Evolutionary conservation across 2,329 filamentous ascomycete genomes (phyloP).

Genomic region (Beauveria scarabaeidicola): DNA sequence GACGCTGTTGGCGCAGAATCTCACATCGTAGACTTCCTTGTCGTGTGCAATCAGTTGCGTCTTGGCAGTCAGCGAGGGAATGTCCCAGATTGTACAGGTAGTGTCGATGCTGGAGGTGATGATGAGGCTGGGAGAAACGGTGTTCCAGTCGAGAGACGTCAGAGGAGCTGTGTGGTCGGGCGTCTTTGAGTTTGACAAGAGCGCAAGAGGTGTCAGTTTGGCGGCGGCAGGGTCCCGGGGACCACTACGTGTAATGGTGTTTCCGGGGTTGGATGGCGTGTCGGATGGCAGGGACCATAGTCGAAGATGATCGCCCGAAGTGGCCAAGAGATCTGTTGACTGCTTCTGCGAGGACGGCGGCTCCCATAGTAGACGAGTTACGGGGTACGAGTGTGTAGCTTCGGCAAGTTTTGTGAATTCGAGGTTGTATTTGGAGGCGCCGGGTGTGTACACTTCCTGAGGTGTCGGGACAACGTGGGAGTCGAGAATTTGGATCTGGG

Average conservation of each 20-base stretch:
- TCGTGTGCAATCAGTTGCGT: constrained; percentile 97
- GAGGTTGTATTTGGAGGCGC: constrained; percentile 64
- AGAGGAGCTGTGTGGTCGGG: constrained; percentile 95
- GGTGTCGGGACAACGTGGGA: constrained; percentile 68
- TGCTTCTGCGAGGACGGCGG: constrained; percentile 91
- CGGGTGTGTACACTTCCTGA: constrained; percentile 59
- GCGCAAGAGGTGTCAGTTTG: constrained; percentile 85
- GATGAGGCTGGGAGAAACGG: constrained; percentile 89
- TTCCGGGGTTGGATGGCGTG: constrained; percentile 46
- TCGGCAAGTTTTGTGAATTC: constrained; percentile 93
- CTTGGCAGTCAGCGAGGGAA: constrained; percentile 93
- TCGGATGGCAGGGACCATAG: constrained; percentile 85
- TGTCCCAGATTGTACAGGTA: constrained; percentile 99
- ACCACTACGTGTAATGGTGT: constrained; percentile 55
- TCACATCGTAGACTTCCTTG: constrained; percentile 97
- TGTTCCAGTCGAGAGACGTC: constrained; percentile 97
- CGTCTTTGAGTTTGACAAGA: constrained; percentile 96
- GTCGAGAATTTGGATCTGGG: constrained; percentile 91
- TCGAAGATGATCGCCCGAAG: constrained; percentile 87
- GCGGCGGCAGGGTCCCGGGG: constrained; percentile 49
- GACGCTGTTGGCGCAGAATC: constrained; percentile 96
- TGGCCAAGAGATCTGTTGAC: constrained; percentile 88
- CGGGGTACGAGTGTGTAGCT: constrained; percentile 94
- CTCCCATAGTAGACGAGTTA: constrained; percentile 92
- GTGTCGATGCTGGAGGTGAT: constrained; percentile 99